phyloP scores from a whole-genome alignment of 805 yeast genomes.

The Myxozyma vanderwaltii region DNA sequence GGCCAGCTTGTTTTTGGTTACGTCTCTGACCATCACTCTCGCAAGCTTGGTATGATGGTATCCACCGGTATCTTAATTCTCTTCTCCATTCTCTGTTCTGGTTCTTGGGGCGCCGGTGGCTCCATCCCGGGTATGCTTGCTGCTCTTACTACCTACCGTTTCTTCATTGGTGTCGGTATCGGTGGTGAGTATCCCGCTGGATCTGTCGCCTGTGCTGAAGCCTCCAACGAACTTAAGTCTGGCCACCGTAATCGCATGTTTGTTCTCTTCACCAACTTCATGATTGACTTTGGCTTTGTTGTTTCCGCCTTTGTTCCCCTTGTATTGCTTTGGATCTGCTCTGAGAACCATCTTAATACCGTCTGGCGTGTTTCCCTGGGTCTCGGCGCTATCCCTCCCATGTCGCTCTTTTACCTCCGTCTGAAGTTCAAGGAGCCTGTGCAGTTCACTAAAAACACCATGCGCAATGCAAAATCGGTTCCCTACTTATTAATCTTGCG shows the following conservation, averaged over 20 bases:
- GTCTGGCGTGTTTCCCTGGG: conserved; percentile 94
- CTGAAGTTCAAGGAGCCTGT: conserved; percentile 73
- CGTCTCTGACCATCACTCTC: conserved; percentile 74
- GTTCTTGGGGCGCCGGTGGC: conserved; percentile 80
- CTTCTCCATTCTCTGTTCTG: conserved; percentile 78
- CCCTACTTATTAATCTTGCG: conserved; percentile 73
- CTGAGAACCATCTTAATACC: conserved; percentile 66
- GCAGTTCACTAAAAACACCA: conserved; percentile 67
- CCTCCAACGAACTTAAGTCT: conserved; percentile 72
- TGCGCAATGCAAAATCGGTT: conserved; percentile 57
- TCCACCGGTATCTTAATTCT: conserved; percentile 75
- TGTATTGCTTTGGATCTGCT: conserved; percentile 81
- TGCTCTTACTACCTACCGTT: conserved; percentile 80
- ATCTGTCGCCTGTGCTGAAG: conserved; percentile 91
- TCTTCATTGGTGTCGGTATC: conserved; percentile 85
- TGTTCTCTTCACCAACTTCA: conserved; percentile 81
- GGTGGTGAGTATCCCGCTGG: conserved; percentile 97
- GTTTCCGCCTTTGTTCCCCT: conserved; percentile 81
- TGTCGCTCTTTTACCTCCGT: conserved; percentile 75
- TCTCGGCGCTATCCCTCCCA: conserved; percentile 85
- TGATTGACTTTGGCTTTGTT: conserved; percentile 88
- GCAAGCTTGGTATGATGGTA: conserved; percentile 79
- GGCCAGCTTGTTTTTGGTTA: conserved; percentile 84
- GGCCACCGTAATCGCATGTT: conserved; percentile 89
- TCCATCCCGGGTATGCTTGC: conserved; percentile 76